These are phyloP conservation scores for Pseudotsuga menziesii DNA, from an alignment of 75 land plant genomes.

Conservation along the genomic window DNA sequence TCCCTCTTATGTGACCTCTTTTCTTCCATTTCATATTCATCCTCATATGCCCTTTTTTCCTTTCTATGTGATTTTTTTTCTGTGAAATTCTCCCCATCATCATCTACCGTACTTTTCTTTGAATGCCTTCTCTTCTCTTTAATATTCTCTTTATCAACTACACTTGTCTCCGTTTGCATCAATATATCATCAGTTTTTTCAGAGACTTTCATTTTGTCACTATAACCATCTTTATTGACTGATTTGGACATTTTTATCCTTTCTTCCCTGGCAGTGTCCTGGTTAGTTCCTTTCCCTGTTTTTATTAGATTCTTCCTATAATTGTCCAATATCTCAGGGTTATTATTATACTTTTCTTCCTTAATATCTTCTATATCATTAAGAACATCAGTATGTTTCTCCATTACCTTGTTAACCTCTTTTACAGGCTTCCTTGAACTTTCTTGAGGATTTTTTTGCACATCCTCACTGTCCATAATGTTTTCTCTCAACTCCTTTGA, in stretches of 20 bases:
- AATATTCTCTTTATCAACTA: constrained; percentile 1
- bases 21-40: neutral
- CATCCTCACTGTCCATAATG: constrained; percentile 21
- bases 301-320: neutral
- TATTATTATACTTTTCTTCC: neutral
- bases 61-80: constrained; percentile 7
- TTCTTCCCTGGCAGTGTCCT: constrained; percentile 10
- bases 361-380: constrained; percentile 9
- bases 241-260: neutral
- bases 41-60: constrained; percentile 2
- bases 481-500: constrained; percentile 26
- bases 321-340: neutral
- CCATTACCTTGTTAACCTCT: neutral
- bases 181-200: neutral
- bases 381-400: neutral
- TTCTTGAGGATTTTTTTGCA: neutral
- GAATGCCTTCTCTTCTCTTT: constrained; percentile 8
- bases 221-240: constrained; percentile 2
- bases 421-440: constrained; percentile 3
- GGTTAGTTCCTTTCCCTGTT: constrained; percentile 5
- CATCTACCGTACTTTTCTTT: neutral
- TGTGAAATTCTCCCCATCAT: neutral
- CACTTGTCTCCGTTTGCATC: neutral
- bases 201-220: neutral
- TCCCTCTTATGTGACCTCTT: constrained; percentile 5